A percentile compares a stretch with the other conserved stretches of the same genome.
Evolutionary conservation across 108 stramenopile genomes (phyloP).

Genomic region (Skeletonema tropicum): DNA sequence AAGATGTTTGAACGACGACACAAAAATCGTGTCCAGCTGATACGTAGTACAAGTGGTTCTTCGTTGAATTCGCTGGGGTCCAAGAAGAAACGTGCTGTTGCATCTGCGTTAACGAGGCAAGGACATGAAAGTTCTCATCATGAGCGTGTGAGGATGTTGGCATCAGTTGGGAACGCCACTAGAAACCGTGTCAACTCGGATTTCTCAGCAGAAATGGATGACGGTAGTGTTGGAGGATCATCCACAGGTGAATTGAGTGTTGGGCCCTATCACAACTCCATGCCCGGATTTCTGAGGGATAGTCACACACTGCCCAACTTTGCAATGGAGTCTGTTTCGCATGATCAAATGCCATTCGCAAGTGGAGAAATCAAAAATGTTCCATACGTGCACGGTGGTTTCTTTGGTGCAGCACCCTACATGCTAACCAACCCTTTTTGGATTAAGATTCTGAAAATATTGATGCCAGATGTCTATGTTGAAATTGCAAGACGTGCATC

Average conservation of each 20-base stretch:
- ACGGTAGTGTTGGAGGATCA: constrained; percentile 22
- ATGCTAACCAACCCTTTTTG: constrained; percentile 81
- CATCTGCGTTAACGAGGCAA: constrained; percentile 34
- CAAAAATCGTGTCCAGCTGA: constrained; percentile 28
- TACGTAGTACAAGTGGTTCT: constrained; percentile 36
- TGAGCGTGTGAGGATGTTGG: constrained; percentile 48
- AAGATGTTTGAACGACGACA: constrained; percentile 61
- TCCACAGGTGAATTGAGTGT: constrained; percentile 17
- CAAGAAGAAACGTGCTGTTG: constrained; percentile 16
- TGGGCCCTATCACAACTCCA: constrained; percentile 12
- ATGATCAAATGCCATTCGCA: constrained; percentile 74
- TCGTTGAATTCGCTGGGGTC: constrained; percentile 21
- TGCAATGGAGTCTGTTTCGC: constrained; percentile 61
- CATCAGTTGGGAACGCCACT: constrained; percentile 14
- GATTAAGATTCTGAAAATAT: constrained; percentile 69
- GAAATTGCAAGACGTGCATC: constrained; percentile 78
- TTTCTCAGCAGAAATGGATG: not conserved
- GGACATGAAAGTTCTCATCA: constrained; percentile 45
- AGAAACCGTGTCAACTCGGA: constrained; percentile 18
- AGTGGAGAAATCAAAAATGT: constrained; percentile 66
- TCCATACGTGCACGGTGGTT: constrained; percentile 88
- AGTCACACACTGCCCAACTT: constrained; percentile 51
- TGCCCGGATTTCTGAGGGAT: constrained; percentile 14
- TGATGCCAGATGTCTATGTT: constrained; percentile 90
- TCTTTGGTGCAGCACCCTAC: constrained; percentile 89